Evolutionary conservation across 805 yeast genomes (phyloP).

Genomic region (Candida glaebosa): DNA sequence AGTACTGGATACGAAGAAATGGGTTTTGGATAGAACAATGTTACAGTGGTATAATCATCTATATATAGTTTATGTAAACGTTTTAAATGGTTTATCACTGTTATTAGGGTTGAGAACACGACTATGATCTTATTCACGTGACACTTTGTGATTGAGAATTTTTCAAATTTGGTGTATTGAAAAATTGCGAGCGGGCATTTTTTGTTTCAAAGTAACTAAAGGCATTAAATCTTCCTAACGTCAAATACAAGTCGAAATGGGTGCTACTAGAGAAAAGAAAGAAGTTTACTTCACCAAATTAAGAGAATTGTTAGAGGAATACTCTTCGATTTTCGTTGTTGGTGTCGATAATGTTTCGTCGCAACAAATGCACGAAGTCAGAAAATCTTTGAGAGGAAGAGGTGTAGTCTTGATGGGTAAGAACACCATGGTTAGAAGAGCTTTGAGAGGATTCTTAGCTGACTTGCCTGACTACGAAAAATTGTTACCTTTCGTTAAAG

Average conservation of each 20-base stretch:
- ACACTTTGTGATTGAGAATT: neutral
- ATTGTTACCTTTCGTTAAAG: conserved; percentile 90
- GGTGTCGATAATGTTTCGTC: conserved; percentile 99
- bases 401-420: conserved; percentile 99
- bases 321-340: conserved; percentile 97
- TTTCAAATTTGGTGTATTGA: conserved; percentile 1
- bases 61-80: no score
- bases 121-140: no score
- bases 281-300: conserved; percentile 92
- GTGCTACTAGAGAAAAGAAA: conserved; percentile 99
- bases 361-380: conserved; percentile 99
- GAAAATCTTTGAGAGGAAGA: conserved; percentile 92
- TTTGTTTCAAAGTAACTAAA: conserved; percentile 13
- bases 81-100: no score
- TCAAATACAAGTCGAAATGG: conserved; percentile 90
- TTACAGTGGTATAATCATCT: no score
- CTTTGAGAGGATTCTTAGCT: conserved; percentile 90
- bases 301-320: conserved; percentile 92
- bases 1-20: conserved; percentile 60
- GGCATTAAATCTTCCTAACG: conserved; percentile 92
- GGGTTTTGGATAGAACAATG: conserved; percentile 38
- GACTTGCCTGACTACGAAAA: conserved; percentile 97
- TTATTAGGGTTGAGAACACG: no score
- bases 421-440: conserved; percentile 99
- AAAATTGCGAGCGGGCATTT: neutral